Percentiles rank a stretch among this genome's conserved stretches.
These are phyloP conservation scores for Leishmania mexicana DNA, from an alignment of 208 protist genomes.

Conservation along the genomic window DNA sequence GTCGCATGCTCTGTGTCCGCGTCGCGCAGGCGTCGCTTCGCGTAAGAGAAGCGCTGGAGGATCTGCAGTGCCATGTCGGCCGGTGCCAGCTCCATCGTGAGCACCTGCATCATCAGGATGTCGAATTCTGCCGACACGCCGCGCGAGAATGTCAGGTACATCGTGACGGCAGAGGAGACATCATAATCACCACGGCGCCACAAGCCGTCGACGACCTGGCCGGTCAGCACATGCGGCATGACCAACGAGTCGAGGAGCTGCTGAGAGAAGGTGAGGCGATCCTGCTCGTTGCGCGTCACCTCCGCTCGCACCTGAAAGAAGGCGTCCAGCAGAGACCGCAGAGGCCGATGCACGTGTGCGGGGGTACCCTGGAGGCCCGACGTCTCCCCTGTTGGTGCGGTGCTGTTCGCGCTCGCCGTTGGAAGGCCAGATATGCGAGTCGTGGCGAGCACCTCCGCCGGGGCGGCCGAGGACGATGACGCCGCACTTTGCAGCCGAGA, in stretches of 20 bases:
- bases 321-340: constrained; percentile 32
- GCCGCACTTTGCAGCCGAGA: neutral
- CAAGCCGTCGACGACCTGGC: constrained; percentile 55
- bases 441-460: neutral
- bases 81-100: constrained; percentile 53
- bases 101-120: constrained; percentile 64
- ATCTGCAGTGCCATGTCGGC: constrained; percentile 59
- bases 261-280: constrained; percentile 28
- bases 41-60: constrained; percentile 72
- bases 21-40: neutral
- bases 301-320: constrained; percentile 25
- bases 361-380: neutral
- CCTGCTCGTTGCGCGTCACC: constrained; percentile 14
- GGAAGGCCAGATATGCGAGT: constrained; percentile 18
- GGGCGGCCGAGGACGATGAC: neutral
- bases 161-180: constrained; percentile 26
- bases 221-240: constrained; percentile 75
- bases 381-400: neutral
- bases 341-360: constrained; percentile 10
- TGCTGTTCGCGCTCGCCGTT: neutral
- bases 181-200: constrained; percentile 61
- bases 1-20: neutral
- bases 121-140: constrained; percentile 40
- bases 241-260: constrained; percentile 66
- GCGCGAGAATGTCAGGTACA: constrained; percentile 38